Conservation (phyloP, 805 yeast species). For the Starmerella powellii region DNA sequence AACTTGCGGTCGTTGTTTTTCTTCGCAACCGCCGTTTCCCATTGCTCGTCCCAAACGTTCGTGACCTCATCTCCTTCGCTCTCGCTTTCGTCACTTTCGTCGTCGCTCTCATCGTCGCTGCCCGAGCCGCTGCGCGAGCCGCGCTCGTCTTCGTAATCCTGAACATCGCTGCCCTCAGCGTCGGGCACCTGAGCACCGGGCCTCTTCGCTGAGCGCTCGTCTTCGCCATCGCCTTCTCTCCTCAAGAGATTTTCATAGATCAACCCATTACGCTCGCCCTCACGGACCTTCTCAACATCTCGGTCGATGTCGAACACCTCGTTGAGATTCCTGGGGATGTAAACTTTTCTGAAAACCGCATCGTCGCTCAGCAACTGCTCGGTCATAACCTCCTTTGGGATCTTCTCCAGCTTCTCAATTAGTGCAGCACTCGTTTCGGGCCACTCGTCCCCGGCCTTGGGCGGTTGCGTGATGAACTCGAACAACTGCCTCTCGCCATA, state of each 20-base stretch:
- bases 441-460: conserved; percentile 31
- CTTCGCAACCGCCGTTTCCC: conserved; percentile 32
- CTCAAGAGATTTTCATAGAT: conserved; percentile 32
- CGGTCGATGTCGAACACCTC: conserved; percentile 49
- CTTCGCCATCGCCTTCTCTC: conserved; percentile 28
- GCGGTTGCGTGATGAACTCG: conserved; percentile 44
- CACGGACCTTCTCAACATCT: conserved; percentile 43
- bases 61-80: conserved; percentile 30
- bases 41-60: conserved; percentile 30
- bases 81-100: conserved; percentile 21
- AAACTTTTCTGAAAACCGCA: conserved; percentile 76
- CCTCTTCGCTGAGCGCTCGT: too few species aligned
- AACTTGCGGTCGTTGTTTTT: conserved; percentile 56
- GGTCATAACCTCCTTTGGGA: conserved; percentile 25
- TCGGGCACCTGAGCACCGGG: too few species aligned
- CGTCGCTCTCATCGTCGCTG: conserved; percentile 24
- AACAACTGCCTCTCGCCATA: conserved; percentile 75
- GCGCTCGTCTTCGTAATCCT: conserved; percentile 10
- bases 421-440: conserved; percentile 28
- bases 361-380: conserved; percentile 53
- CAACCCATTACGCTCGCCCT: conserved; percentile 41
- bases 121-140: neutral
- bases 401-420: conserved; percentile 19
- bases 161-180: conserved; percentile 32
- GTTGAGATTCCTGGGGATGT: conserved; percentile 54